Percentiles rank a stretch among this genome's conserved stretches.
Conservation (phyloP, 2,329 filamentous ascomycete species). For the Chaetoscypha palmicola region DNA sequence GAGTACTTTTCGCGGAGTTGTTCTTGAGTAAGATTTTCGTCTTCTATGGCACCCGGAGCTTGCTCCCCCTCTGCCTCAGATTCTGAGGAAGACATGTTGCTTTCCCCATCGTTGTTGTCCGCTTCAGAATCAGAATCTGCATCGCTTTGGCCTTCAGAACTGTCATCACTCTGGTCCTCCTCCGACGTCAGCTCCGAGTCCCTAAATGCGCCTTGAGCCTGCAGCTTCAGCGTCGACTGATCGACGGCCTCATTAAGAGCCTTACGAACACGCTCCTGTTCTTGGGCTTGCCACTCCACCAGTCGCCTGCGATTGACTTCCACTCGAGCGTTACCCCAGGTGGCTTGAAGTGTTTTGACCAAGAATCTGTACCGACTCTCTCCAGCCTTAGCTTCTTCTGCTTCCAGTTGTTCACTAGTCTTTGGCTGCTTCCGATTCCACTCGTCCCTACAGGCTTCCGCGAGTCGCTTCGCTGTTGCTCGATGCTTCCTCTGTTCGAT, state of each 20-base stretch:
- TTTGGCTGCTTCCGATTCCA: conserved; percentile 70
- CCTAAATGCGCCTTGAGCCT: conserved; percentile 47
- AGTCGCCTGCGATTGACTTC: conserved; percentile 56
- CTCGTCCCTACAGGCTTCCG: conserved; percentile 69
- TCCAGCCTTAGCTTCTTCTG: conserved; percentile 64
- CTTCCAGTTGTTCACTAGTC: conserved; percentile 71
- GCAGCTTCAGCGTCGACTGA: conserved; percentile 60
- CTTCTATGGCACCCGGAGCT: conserved; percentile 43
- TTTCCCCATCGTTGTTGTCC: conserved; percentile 39
- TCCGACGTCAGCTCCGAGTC: conserved; percentile 46
- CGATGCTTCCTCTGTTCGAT: conserved; percentile 74
- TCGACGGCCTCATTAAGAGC: conserved; percentile 69
- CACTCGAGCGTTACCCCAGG: conserved; percentile 56
- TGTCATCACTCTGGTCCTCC: conserved; percentile 30
- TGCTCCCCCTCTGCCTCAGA: conserved; percentile 47
- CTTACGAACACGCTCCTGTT: conserved; percentile 56
- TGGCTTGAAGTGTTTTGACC: conserved; percentile 47
- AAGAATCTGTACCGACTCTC: conserved; percentile 66
- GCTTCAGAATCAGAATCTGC: conserved; percentile 33
- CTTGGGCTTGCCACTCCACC: conserved; percentile 57
- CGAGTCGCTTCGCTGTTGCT: conserved; percentile 69
- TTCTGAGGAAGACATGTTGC: conserved; percentile 57
- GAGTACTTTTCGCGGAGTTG: conserved; percentile 64
- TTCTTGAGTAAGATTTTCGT: conserved; percentile 62
- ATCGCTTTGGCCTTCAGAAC: conserved; percentile 32